Base-by-base conservation (phyloP, 2,329 filamentous ascomycete species). In the Fusarium tjaetaba region DNA sequence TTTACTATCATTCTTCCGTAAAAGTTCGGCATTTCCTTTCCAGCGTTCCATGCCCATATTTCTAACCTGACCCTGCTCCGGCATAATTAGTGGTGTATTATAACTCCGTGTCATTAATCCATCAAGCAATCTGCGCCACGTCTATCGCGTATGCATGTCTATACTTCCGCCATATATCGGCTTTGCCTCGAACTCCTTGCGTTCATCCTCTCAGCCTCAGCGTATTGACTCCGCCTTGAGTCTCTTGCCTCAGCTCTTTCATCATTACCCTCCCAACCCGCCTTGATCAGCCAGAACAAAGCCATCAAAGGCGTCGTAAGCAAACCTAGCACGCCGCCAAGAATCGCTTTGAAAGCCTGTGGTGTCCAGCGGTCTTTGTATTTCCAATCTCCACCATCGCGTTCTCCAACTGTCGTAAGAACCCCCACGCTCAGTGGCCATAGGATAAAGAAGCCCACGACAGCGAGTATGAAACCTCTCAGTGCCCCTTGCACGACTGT, bases 261-360 rank as follows among this genome's bases (percentile, higher is more conserved):
- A 26, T 65, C 57, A 28, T 75, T 65, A 0, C 48, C 70, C 22
- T 80, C 78, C 86, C 85, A 88, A 0, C 86, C 87, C 15, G 84
- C 86, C 63, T 85, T 82, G 53, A 85, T 77, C 42, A 89, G 79
- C 87, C 87, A 89, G 67, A 88, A 87, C 26, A 82, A 73, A 41
- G 84, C 85, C 79, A 88, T 85, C 14, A 81, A 71, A 3, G 87
- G 87, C 51, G 86, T 87, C 45, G 84, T 84, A 46, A 87, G 58
- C 51, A 87, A 70, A 11, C 83, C 85, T 34, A 88, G 79, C 45
- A 85, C 68, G 11, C 82, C 86, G 18, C 86, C 87, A 41, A 86
- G 81, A 20, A 88, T 75, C 16, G 84, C 78, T 80, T 89, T 89
- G 80, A 88, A 89, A 36, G 86, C 73, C 71, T 86, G 80, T 14